Percentiles rank a stretch among this genome's conserved stretches.
These are phyloP conservation scores for Phtheirospermum japonicum DNA, from an alignment of 257 asterid species.

Conservation along the genomic window DNA sequence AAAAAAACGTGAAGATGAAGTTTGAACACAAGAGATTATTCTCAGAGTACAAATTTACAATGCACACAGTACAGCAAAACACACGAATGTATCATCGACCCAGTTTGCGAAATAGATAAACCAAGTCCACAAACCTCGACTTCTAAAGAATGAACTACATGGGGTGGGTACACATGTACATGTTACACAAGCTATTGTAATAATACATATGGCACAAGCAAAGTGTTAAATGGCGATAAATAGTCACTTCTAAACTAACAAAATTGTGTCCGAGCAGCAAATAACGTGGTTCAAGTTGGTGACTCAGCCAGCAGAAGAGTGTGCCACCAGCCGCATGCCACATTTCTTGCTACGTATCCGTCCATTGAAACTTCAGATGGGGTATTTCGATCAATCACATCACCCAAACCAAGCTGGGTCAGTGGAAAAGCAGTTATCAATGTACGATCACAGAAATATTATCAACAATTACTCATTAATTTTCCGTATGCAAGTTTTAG, in stretches of 20 bases:
- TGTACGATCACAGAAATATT: background rate
- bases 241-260: slow-evolving; percentile 55
- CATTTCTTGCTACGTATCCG: slow-evolving; percentile 51
- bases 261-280: slow-evolving; percentile 43
- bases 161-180: background rate
- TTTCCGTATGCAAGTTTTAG: slow-evolving; percentile 4
- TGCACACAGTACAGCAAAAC: slow-evolving; percentile 6
- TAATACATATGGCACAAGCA: slow-evolving; percentile 24
- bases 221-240: slow-evolving; percentile 18
- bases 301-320: slow-evolving; percentile 79
- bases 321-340: slow-evolving; percentile 99
- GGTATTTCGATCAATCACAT: slow-evolving; percentile 79
- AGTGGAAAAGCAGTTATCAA: slow-evolving; percentile 5
- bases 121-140: slow-evolving; percentile 27
- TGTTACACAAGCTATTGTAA: slow-evolving; percentile 29
- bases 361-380: slow-evolving; percentile 63
- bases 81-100: slow-evolving; percentile 21
- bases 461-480: background rate
- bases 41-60: slow-evolving; percentile 25
- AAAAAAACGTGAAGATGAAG: too few relatives aligned
- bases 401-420: slow-evolving; percentile 86
- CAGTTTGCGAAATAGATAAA: slow-evolving; percentile 20
- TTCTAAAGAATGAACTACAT: slow-evolving; percentile 31
- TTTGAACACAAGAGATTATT: background rate
- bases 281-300: slow-evolving; percentile 38